Base-by-base conservation (phyloP, 2,329 filamentous ascomycete genomes). In the Aspergillus aculeatus region DNA sequence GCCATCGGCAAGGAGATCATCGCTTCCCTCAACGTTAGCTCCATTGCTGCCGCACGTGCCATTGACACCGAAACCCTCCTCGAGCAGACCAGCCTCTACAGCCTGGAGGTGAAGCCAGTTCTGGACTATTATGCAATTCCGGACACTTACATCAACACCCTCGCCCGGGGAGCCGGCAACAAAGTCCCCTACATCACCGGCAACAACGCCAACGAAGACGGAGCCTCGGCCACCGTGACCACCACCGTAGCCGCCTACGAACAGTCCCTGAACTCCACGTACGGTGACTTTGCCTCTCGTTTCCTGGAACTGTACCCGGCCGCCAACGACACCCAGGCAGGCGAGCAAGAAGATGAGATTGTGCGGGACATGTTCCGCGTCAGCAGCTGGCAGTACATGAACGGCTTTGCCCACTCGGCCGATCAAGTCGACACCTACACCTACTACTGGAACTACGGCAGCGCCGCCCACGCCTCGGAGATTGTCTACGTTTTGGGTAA, bases 401-500 rank as follows among this genome's bases (percentile, higher is more conserved):
- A 72, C 54, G 59, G 66, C 10, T 69, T 67, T 49, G 54, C 32
- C 62, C 66, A 24, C 23, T 24, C 23, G 23, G 23, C 23, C 23
- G 23, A 24, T 4, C 23, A 24, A 24, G 23, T 24, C 23, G 23
- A 24, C 5, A 62, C 73, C 5, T 73, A 67, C 55, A 71, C 62
- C 14, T 73, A 71, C 54, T 60, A 67, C 56, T 72, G 68, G 63
- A 65, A 69, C 56, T 66, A 70, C 53, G 68, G 68, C 1, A 12
- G 31, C 11, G 57, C 64, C 23, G 70, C 65, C 35, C 71, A 73
- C 58, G 66, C 64, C 35, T 63, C 66, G 2, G 71, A 73, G 65
- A 70, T 73, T 54, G 66, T 65, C 54, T 72, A 73, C 56, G 66
- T 68, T 1, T 58, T 70, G 24, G 71, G 72, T 59, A 71, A 71